These are phyloP conservation scores for Globisporangium uncinulatum DNA, from an alignment of 352 stramenopile species.

Conservation along the genomic window DNA sequence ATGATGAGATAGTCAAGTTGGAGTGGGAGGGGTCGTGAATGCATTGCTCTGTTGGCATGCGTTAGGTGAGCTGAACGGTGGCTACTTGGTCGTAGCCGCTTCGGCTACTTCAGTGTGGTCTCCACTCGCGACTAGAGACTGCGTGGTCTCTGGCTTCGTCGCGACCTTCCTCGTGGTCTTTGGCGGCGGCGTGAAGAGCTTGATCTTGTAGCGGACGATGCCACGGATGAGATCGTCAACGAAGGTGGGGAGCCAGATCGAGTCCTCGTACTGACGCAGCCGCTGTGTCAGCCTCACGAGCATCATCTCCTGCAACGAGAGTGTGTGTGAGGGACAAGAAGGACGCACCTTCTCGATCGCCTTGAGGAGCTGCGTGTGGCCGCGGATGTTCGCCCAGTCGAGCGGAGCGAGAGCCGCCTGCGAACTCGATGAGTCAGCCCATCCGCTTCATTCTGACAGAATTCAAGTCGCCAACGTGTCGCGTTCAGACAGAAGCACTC, in stretches of 20 bases:
- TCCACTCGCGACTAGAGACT: not conserved
- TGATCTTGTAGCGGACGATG: slow-evolving; percentile 74
- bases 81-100: not conserved
- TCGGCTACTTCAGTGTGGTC: not conserved
- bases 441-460: not conserved
- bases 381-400: slow-evolving; percentile 52
- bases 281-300: not conserved
- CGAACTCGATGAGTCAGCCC: not conserved
- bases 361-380: slow-evolving; percentile 35
- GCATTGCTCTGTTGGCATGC: no score
- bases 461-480: no score
- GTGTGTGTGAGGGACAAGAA: not conserved
- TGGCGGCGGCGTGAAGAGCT: slow-evolving; percentile 47
- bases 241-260: slow-evolving; percentile 62
- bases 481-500: not conserved
- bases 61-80: not conserved
- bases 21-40: not conserved
- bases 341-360: slow-evolving; percentile 46
- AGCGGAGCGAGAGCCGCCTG: slow-evolving; percentile 35
- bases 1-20: not conserved
- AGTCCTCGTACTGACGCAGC: slow-evolving; percentile 44
- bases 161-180: slow-evolving; percentile 17
- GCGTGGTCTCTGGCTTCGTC: not conserved
- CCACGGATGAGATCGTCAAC: slow-evolving; percentile 61
- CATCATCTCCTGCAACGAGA: not conserved